These are phyloP conservation scores for Tulasnella sp. DNA, from an alignment of 768 basidiomycete genomes.

Conservation along the genomic window DNA sequence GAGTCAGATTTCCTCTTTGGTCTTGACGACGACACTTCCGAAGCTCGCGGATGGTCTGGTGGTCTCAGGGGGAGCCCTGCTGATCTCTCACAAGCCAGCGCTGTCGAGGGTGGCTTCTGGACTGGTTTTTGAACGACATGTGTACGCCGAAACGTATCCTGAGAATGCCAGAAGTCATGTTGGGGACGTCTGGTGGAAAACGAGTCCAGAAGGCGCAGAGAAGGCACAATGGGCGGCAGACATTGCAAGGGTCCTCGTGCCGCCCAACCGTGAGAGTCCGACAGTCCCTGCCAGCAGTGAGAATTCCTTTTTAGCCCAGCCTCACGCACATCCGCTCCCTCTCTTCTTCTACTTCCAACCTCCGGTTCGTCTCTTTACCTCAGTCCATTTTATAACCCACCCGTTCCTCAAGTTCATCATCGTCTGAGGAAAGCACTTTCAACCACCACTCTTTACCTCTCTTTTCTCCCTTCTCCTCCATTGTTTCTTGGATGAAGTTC, in stretches of 20 bases:
- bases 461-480: not conserved
- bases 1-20: no score
- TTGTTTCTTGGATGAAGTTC: conserved; percentile 10
- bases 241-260: not conserved
- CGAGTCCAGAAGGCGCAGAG: not conserved
- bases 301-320: not conserved
- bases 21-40: no score
- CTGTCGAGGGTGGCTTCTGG: not conserved
- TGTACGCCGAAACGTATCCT: not conserved
- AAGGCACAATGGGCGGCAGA: not conserved
- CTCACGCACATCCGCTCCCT: not conserved
- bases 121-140: not conserved
- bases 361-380: not conserved
- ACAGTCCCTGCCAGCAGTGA: not conserved
- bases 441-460: not conserved
- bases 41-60: no score
- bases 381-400: not conserved
- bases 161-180: not conserved
- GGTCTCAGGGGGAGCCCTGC: not conserved
- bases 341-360: not conserved
- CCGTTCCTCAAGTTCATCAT: not conserved
- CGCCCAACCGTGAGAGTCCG: not conserved
- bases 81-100: not conserved
- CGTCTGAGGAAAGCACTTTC: not conserved
- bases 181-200: not conserved